Evolutionary conservation across 1,284 basidiomycete species (phyloP).

Genomic region (Kwoniella shivajii): DNA sequence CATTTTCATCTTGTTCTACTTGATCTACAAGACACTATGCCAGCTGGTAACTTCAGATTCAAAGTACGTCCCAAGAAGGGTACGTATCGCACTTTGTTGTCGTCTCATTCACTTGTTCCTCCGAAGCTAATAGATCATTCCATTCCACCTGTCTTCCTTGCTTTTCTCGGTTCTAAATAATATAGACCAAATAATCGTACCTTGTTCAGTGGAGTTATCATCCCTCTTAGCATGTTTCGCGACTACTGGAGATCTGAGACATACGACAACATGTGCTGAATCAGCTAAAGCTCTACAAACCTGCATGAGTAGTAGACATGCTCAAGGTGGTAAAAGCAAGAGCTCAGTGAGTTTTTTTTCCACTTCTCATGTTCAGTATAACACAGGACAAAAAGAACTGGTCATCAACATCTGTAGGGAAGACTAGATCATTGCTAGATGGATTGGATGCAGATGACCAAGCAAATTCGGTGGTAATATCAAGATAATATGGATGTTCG

Average conservation of each 20-base stretch:
- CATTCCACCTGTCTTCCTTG: neutral
- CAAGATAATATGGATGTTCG: too few species aligned
- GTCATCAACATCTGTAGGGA: too few species aligned
- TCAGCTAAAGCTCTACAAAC: constrained; percentile 70
- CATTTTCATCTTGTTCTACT: neutral
- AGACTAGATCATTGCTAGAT: too few species aligned
- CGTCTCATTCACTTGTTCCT: neutral
- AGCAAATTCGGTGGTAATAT: too few species aligned
- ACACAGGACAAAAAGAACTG: too few species aligned
- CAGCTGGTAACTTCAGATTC: constrained; percentile 23
- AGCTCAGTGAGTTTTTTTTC: constrained; percentile 18
- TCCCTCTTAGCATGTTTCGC: constrained; percentile 91
- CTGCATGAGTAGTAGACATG: constrained; percentile 66
- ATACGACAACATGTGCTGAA: constrained; percentile 64
- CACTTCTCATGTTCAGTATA: too few species aligned
- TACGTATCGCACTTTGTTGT: constrained; percentile 3
- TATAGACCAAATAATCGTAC: constrained; percentile 61
- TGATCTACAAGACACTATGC: neutral
- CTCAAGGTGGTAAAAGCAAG: constrained; percentile 9
- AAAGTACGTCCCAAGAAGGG: constrained; percentile 30
- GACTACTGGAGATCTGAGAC: constrained; percentile 71
- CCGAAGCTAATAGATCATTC: neutral
- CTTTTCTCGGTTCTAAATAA: neutral
- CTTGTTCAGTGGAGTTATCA: constrained; percentile 75
- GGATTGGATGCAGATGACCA: too few species aligned